These are phyloP conservation scores for Elsinoe fawcettii DNA, from an alignment of 2,329 filamentous ascomycete genomes.

Conservation along the genomic window DNA sequence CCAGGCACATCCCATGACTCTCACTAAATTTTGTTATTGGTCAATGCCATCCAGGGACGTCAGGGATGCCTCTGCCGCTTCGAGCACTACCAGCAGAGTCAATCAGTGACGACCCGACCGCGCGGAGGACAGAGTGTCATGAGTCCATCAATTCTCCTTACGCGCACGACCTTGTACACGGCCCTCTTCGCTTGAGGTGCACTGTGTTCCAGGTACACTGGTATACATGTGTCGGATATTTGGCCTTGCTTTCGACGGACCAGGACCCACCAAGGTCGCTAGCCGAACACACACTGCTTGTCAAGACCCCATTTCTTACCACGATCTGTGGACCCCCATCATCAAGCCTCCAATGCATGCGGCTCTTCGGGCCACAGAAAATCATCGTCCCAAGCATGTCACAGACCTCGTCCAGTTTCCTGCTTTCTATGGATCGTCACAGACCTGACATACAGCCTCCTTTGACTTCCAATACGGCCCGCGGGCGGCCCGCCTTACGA, in stretches of 20 bases:
- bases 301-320: neutral
- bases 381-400: constrained; percentile 1
- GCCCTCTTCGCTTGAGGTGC: constrained; percentile 1
- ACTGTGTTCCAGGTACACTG: neutral
- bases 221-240: neutral
- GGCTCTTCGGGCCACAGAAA: constrained; percentile 3
- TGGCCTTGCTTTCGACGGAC: neutral
- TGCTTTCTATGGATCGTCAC: neutral
- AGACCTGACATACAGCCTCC: neutral
- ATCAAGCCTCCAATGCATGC: constrained; percentile 12
- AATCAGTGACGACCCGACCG: neutral
- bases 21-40: constrained; percentile 5
- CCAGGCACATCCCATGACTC: constrained; percentile 10
- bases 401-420: neutral
- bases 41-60: neutral
- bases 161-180: neutral
- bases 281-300: constrained; percentile 8
- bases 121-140: neutral
- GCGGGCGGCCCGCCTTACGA: constrained; percentile 11
- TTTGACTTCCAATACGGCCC: constrained; percentile 3
- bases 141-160: neutral
- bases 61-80: constrained; percentile 5
- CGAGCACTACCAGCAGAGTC: neutral
- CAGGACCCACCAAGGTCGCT: neutral
- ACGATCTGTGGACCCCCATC: constrained; percentile 10